A percentile compares a stretch with the other conserved stretches of the same genome.
These are phyloP conservation scores for Pestalotiopsis sp. DNA, from an alignment of 2,329 filamentous ascomycete species.

Conservation along the genomic window DNA sequence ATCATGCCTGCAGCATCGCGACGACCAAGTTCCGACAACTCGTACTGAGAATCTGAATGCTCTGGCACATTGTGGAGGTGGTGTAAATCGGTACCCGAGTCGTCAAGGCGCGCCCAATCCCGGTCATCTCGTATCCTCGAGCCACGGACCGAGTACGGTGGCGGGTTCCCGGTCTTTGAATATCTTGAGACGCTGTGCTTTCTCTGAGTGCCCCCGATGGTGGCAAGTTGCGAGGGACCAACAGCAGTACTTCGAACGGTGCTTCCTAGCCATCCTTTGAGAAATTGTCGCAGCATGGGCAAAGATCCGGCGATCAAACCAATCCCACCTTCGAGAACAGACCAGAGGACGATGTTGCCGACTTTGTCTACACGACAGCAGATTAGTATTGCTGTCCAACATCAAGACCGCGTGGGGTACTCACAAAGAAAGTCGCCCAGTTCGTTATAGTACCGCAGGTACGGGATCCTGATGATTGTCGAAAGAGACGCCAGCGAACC, in stretches of 20 bases:
- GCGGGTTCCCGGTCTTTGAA: neutral
- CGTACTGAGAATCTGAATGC: neutral
- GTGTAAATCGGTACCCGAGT: neutral
- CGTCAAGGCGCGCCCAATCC: conserved; percentile 1
- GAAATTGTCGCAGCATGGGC: conserved; percentile 13
- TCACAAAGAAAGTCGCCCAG: conserved; percentile 13
- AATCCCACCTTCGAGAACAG: conserved; percentile 24
- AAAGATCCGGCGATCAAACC: conserved; percentile 19
- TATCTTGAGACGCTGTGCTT: neutral
- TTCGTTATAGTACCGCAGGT: conserved; percentile 10
- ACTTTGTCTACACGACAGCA: neutral
- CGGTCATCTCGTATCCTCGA: neutral
- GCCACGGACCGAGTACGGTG: neutral
- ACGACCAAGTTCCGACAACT: neutral
- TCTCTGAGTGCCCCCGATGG: neutral
- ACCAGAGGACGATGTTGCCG: conserved; percentile 25
- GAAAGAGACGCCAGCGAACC: conserved; percentile 14
- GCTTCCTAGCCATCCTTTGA: conserved; percentile 5
- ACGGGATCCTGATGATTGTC: conserved; percentile 14
- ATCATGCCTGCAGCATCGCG: neutral
- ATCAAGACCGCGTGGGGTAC: neutral
- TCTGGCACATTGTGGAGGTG: conserved; percentile 4
- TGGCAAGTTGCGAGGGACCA: neutral
- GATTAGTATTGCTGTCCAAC: neutral
- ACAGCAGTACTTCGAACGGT: neutral